Percentiles rank a stretch among this genome's conserved stretches.
phyloP scores from a whole-genome alignment of 257 asterid genomes.

The Solanum ahanhuiri region DNA sequence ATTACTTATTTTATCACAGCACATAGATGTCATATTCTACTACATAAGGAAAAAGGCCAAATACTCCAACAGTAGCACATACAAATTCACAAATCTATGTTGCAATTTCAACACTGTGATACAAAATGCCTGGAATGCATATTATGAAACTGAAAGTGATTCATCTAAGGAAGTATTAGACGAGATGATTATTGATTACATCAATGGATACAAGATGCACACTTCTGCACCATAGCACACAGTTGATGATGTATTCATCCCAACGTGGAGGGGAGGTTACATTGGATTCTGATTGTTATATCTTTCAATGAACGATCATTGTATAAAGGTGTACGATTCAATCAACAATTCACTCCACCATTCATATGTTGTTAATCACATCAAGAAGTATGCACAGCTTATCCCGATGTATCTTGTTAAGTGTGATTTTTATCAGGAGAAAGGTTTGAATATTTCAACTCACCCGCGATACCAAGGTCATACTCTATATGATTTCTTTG shows the following conservation, averaged over 20 bases:
- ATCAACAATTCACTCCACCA: too few species aligned
- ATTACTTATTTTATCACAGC: not conserved
- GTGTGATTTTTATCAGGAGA: too few species aligned
- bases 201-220: not conserved
- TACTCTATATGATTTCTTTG: too few species aligned
- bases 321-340: too few species aligned
- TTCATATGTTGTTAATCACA: too few species aligned
- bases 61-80: not conserved
- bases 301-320: too few species aligned
- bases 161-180: not conserved
- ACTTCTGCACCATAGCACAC: not conserved
- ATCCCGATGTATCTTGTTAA: too few species aligned
- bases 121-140: not conserved
- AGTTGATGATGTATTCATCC: too few species aligned
- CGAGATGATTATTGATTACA: not conserved
- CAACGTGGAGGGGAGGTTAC: not conserved
- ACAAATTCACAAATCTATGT: not conserved
- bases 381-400: too few species aligned
- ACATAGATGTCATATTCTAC: not conserved
- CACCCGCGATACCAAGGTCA: too few species aligned
- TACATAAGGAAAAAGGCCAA: not conserved
- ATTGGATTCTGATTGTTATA: too few species aligned
- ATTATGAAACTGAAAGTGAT: not conserved
- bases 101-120: not conserved
- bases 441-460: too few species aligned